Evolutionary conservation across 768 basidiomycete genomes (phyloP).

Genomic region (Termitomyces sp.): DNA sequence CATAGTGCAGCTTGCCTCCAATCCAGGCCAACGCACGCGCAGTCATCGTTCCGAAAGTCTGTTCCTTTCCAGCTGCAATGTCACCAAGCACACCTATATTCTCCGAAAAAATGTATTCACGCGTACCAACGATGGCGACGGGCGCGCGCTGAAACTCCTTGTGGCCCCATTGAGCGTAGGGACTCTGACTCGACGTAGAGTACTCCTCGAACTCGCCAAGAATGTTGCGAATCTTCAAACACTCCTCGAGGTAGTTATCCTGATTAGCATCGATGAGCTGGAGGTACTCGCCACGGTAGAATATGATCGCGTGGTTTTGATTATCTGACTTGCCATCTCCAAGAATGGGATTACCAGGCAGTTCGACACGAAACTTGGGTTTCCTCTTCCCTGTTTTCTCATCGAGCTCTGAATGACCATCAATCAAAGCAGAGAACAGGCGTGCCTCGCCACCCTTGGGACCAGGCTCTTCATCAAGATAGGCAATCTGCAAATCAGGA

Average conservation of each 20-base stretch:
- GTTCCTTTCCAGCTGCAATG: constrained; percentile 98
- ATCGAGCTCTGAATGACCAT: constrained; percentile 94
- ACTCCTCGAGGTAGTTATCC: constrained; percentile 99
- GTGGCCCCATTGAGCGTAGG: constrained; percentile 94
- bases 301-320: constrained; percentile 98
- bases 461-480: constrained; percentile 94
- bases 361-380: constrained; percentile 96
- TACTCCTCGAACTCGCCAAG: constrained; percentile 98
- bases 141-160: constrained; percentile 88
- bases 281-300: constrained; percentile 98
- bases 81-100: constrained; percentile 99
- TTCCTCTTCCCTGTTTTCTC: constrained; percentile 83
- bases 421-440: constrained; percentile 90
- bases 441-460: constrained; percentile 83
- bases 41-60: constrained; percentile 98
- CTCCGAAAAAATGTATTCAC: constrained; percentile 99
- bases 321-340: constrained; percentile 99
- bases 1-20: constrained; percentile 97
- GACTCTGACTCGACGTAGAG: constrained; percentile 83
- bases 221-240: constrained; percentile 96
- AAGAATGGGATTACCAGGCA: constrained; percentile 97
- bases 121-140: constrained; percentile 95
- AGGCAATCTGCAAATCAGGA: constrained; percentile 97
- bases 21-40: constrained; percentile 95
- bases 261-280: constrained; percentile 99